Evolutionary conservation across 352 stramenopile species (phyloP), one percentile per base, ranked within the genome.

Genomic region (Phytophthora aleatoria): DNA sequence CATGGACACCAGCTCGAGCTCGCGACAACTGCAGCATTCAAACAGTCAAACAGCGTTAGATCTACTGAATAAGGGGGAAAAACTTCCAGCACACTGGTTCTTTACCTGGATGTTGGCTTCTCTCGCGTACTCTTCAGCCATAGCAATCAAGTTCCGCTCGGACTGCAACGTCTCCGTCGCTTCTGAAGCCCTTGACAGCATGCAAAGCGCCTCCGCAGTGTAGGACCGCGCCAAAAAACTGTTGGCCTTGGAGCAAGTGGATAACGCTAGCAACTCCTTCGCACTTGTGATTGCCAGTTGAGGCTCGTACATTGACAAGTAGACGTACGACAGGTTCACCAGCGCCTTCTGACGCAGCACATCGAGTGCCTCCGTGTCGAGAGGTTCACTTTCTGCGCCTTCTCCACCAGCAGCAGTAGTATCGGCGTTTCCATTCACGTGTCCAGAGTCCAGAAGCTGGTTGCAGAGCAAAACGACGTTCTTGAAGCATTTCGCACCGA

Each of bases 291-390:
- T 86, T 4, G 89, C 87, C n/a, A 95, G 64, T 28, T 96, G 83
- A n/a, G 91, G 91, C 57, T 96, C 89, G 72, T 95, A 87, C 75
- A 97, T 91, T 39, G 83, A 92, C 69, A 97, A 74, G 69, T 97
- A 96, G 38, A 96, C 89, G 64, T 97, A 97, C 47, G 87, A 84
- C 44, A 97, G 65, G 55, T 95, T 92, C 44, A 94, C 76, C 27
- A 97, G 61, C 30, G 89, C 88, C 61, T 96, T 95, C 56, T 97
- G 90, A 24, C 86, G 81, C 57, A 94, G 54, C 26, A 78, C 61
- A 66, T 94, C 83, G 15, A 94, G 69, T 20, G 82, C 77, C 30
- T 90, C 72, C 20, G 74, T 61, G 48, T 85, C 83, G 26, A 79
- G 61, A 28, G 60, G 54, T 38, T 76, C 70, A 24, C 30, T 67